phyloP scores from a whole-genome alignment of 129 eudicot genomes.

The Rutidosis leptorrhynchoides region DNA sequence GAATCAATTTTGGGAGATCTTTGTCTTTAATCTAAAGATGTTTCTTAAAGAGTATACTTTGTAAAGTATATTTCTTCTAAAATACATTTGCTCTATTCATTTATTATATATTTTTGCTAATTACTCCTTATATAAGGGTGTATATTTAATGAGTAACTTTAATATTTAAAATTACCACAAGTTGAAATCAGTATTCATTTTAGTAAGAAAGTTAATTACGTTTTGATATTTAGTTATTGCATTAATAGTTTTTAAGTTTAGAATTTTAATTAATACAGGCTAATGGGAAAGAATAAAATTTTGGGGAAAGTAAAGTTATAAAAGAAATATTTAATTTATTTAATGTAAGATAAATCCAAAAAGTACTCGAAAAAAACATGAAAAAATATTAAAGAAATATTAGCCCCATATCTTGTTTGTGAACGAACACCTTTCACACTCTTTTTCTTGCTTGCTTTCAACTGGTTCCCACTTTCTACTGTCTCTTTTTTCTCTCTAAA shows the following conservation, averaged over 20 bases:
- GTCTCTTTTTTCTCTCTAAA: conserved; percentile 32
- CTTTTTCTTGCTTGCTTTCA: conserved; percentile 24
- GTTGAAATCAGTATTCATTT: conserved; percentile 11
- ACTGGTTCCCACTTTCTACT: conserved; percentile 26
- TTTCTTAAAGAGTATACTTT: no score
- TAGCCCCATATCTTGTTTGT: conserved; percentile 37
- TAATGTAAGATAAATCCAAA: conserved; percentile 13
- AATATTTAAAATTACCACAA: conserved; percentile 5
- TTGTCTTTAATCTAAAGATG: no score
- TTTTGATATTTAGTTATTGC: conserved; percentile 8
- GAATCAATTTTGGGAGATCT: no score
- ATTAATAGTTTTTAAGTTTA: not conserved
- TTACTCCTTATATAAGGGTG: no score
- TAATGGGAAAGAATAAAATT: not conserved
- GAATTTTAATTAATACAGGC: not conserved
- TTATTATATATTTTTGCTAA: no score
- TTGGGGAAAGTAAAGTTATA: conserved; percentile 11
- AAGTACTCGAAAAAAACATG: conserved; percentile 7
- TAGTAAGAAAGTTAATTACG: conserved; percentile 12
- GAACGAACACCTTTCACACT: conserved; percentile 34
- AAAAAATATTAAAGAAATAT: conserved; percentile 28
- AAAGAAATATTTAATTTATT: not conserved
- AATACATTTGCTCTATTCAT: no score
- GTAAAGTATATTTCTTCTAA: no score
- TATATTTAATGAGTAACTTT: not conserved